Evolutionary conservation across 177 flowering plant species (phyloP).

Genomic region (Vitis hybrid): DNA sequence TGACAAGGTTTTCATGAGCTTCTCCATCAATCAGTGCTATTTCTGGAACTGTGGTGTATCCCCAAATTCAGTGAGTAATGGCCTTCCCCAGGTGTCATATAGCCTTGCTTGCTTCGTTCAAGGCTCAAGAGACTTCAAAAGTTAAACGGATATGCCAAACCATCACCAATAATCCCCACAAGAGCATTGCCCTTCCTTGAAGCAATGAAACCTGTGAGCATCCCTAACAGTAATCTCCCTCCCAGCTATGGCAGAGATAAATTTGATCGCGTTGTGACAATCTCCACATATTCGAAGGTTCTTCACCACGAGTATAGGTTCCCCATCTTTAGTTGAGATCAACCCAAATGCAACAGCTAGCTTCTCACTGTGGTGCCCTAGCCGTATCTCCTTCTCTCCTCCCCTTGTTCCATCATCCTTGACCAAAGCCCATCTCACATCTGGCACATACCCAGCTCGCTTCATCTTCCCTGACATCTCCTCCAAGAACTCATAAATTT

Average conservation of each 20-base stretch:
- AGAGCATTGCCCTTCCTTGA: constrained; percentile 70
- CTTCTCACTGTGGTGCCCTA: constrained; percentile 84
- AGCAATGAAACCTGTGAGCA: constrained; percentile 72
- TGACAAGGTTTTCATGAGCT: no score
- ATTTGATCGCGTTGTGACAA: constrained; percentile 78
- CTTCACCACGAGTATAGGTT: constrained; percentile 67
- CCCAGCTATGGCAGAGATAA: constrained; percentile 52
- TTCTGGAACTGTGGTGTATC: no score
- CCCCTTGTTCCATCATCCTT: constrained; percentile 51
- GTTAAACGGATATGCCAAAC: background rate
- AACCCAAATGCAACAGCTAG: constrained; percentile 86
- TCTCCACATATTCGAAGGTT: constrained; percentile 89
- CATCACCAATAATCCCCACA: constrained; percentile 90
- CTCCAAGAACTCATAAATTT: constrained; percentile 55
- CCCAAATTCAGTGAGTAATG: no score
- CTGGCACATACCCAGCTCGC: constrained; percentile 70
- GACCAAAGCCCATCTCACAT: constrained; percentile 61
- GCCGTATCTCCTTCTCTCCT: constrained; percentile 50
- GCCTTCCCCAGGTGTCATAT: no score
- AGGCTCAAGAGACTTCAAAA: constrained; percentile 17
- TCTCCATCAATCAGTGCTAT: no score
- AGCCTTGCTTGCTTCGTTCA: background rate
- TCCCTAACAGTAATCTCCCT: constrained; percentile 87
- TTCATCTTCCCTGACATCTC: constrained; percentile 60
- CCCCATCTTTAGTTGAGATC: constrained; percentile 57